These are phyloP conservation scores for Cordyceps militaris DNA, from an alignment of 2,329 filamentous ascomycete species.

Conservation along the genomic window DNA sequence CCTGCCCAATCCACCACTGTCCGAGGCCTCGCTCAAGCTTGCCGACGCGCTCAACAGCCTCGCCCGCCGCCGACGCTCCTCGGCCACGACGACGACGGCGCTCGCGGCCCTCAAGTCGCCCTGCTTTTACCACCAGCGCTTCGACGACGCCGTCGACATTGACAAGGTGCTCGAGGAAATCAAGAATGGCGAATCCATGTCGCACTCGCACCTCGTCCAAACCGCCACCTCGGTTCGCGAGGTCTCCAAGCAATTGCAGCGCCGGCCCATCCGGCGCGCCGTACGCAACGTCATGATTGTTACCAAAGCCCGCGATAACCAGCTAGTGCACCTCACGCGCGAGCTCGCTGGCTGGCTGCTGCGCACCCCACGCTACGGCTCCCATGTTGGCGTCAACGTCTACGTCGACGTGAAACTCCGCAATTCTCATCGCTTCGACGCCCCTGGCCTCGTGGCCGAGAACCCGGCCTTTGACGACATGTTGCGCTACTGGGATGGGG, in stretches of 20 bases:
- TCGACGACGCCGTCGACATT: constrained; percentile 92
- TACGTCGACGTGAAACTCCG: constrained; percentile 96
- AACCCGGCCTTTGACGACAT: constrained; percentile 73
- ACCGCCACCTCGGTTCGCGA: constrained; percentile 93
- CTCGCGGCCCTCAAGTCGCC: constrained; percentile 73
- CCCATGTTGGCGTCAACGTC: constrained; percentile 85
- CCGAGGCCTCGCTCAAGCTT: constrained; percentile 53
- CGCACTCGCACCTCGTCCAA: constrained; percentile 88
- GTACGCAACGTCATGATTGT: constrained; percentile 97
- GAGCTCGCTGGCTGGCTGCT: constrained; percentile 86
- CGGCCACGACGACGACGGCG: constrained; percentile 25
- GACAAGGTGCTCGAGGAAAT: constrained; percentile 94
- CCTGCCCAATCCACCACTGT: constrained; percentile 31
- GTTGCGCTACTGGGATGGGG: constrained; percentile 93
- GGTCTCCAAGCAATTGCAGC: constrained; percentile 90
- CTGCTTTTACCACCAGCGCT: constrained; percentile 96
- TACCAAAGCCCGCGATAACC: constrained; percentile 94
- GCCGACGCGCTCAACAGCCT: constrained; percentile 53
- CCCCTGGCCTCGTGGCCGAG: constrained; percentile 61
- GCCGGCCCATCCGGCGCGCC: constrained; percentile 83
- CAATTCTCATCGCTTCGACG: constrained; percentile 81
- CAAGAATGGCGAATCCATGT: constrained; percentile 79
- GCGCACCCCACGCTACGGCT: constrained; percentile 80
- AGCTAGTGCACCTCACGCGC: constrained; percentile 79
- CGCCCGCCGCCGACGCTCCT: constrained; percentile 24